phyloP scores from a whole-genome alignment of 1,139 yeast species.

The Pichia sp. region DNA sequence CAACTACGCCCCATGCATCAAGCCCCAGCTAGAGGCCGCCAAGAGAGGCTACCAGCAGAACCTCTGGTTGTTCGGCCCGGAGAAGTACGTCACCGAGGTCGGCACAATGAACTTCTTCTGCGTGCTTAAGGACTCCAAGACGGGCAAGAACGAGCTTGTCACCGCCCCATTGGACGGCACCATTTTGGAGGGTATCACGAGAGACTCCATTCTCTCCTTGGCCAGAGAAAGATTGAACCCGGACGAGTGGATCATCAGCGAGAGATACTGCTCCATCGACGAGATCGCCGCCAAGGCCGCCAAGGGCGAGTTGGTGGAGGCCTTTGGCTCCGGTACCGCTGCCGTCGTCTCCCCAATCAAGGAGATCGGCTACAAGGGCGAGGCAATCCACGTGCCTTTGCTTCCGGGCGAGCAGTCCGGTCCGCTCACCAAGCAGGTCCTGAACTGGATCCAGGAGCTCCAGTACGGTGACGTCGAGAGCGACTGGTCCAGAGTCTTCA shows the following conservation, averaged over 20 bases:
- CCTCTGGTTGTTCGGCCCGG: constrained; percentile 92
- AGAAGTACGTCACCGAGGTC: constrained; percentile 87
- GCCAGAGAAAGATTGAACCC: constrained; percentile 70
- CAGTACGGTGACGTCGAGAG: constrained; percentile 82
- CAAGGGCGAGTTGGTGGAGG: constrained; percentile 83
- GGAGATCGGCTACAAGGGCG: constrained; percentile 74
- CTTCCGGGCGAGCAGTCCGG: constrained; percentile 77
- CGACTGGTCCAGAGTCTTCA: constrained; percentile 57
- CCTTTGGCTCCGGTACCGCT: constrained; percentile 97
- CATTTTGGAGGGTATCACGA: constrained; percentile 92
- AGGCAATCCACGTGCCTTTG: constrained; percentile 70
- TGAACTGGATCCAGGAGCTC: constrained; percentile 79
- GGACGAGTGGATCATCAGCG: constrained; percentile 73
- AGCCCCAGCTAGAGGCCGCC: constrained; percentile 87
- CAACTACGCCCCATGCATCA: constrained; percentile 91
- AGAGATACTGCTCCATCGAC: constrained; percentile 74
- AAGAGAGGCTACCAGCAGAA: constrained; percentile 87
- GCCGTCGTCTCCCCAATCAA: constrained; percentile 93
- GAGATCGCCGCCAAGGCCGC: constrained; percentile 76
- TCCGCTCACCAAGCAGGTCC: constrained; percentile 67
- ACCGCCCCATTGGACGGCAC: constrained; percentile 98
- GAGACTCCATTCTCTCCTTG: constrained; percentile 78
- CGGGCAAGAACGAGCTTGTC: constrained; percentile 85
- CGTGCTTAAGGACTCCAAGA: constrained; percentile 61
- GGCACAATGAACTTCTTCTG: constrained; percentile 97